phyloP scores from a whole-genome alignment of 495 filamentous ascomycete species.

The Astrothelium macrocarpum region DNA sequence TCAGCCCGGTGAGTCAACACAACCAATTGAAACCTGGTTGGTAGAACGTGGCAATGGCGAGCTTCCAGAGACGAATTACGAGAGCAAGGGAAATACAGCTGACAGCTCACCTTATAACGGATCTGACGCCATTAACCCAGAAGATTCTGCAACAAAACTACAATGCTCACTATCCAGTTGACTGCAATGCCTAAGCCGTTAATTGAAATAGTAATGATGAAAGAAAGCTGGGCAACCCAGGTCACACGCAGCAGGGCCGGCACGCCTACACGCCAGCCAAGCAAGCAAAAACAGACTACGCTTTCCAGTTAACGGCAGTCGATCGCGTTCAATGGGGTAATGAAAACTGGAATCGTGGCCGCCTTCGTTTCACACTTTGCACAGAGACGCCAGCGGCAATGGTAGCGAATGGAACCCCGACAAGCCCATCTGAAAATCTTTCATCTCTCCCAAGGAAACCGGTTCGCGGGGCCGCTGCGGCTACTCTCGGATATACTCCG shows the following conservation, averaged over 20 bases:
- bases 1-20: neutral
- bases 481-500: neutral
- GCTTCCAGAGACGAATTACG: neutral
- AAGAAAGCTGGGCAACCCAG: constrained; percentile 9
- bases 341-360: neutral
- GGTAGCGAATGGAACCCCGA: neutral
- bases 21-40: neutral
- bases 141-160: constrained; percentile 7
- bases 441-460: too few relatives aligned
- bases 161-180: constrained; percentile 14
- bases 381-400: neutral
- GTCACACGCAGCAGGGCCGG: constrained; percentile 8
- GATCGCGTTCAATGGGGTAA: constrained; percentile 6
- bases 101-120: neutral
- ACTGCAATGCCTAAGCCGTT: constrained; percentile 12
- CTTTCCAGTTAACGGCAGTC: constrained; percentile 29
- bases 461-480: neutral
- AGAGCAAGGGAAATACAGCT: neutral
- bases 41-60: neutral
- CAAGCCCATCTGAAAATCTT: neutral
- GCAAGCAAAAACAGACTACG: neutral
- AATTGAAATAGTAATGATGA: constrained; percentile 7
- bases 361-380: neutral
- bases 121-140: neutral
- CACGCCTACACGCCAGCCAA: neutral